Base-by-base conservation (phyloP, 2,329 filamentous ascomycete species). In the Gremmenia infestans region DNA sequence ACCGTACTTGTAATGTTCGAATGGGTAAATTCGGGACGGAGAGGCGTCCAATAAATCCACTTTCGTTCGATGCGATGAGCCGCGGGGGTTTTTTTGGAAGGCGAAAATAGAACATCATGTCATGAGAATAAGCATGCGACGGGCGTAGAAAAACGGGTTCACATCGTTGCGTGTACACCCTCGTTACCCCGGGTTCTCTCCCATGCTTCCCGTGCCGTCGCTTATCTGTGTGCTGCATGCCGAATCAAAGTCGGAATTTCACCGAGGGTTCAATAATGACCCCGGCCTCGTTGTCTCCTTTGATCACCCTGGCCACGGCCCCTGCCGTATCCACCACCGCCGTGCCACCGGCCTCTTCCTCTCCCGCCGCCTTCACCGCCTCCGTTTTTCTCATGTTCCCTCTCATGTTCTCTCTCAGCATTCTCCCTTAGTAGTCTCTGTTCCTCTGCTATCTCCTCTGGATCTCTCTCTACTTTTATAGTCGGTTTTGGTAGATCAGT, bases 401-500 rank as follows among this genome's bases (percentile, higher is more conserved):
- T 60, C 71, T 75, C 81, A 71, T 70, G 72, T 68, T 80, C 78
- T 57, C 79, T 76, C 63, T 79, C 79, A 53, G 76, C 76, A 60
- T 73, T 74, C 65, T 80, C 78, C 60, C 78, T 75, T 64, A 79
- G 74, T 55, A 73, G 73, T 67, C 80, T 77, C 63, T 84, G 82
- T 69, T 87, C 80, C 65, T 84, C 82, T 52, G 83, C 81, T 15
- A 81, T 74, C 61, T 78, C 72, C 39, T 72, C 71, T 36, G 71
- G 75, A 59, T 86, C 83, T 52, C 74, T 74, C 69, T 85, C 83
- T 47, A 84, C 76, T 76, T 87, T 89, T 61, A 88, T 85, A 32
- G 82, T 82, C 7, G 87, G 90, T 76, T 87, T 88, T 70, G 90
- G 87, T 40, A 91, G 82, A 23, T 85, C 83, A n/a, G 72, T 78